Evolutionary conservation across 768 basidiomycete species (phyloP).

Genomic region (Tricholoma hemisulphureum): DNA sequence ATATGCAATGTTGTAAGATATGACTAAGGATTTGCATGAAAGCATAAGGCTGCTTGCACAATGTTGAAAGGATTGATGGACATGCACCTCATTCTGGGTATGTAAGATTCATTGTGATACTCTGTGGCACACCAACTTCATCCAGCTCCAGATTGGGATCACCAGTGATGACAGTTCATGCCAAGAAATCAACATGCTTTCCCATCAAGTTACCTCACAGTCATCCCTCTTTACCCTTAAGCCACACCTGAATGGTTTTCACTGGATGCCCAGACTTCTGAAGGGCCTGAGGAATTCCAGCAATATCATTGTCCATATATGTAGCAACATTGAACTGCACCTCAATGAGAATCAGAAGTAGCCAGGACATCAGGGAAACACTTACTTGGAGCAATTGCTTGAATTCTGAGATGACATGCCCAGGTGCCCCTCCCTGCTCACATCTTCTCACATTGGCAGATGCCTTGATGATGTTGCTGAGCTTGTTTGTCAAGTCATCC

Average conservation of each 20-base stretch:
- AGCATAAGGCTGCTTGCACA: slow-evolving; percentile 11
- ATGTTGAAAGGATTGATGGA: not conserved
- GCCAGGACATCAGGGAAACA: not conserved
- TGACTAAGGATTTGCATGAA: slow-evolving; percentile 77
- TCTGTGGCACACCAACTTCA: slow-evolving; percentile 32
- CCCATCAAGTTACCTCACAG: slow-evolving; percentile 46
- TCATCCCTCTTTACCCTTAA: slow-evolving; percentile 99
- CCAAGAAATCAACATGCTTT: no score
- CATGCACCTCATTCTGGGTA: no score
- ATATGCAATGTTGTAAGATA: slow-evolving; percentile 94
- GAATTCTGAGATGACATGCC: slow-evolving; percentile 92
- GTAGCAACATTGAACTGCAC: slow-evolving; percentile 98
- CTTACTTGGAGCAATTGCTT: slow-evolving; percentile 96
- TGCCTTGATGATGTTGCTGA: slow-evolving; percentile 94
- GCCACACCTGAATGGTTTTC: slow-evolving; percentile 94
- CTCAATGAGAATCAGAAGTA: slow-evolving; percentile 7
- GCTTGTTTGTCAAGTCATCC: slow-evolving; percentile 97
- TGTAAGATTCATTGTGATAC: slow-evolving; percentile 78
- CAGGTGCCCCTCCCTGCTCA: slow-evolving; percentile 95
- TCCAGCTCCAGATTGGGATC: no score
- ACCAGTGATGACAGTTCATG: no score
- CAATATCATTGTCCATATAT: slow-evolving; percentile 99
- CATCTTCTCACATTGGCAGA: slow-evolving; percentile 88
- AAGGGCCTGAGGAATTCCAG: slow-evolving; percentile 94
- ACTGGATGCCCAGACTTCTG: slow-evolving; percentile 98